Conservation (phyloP, 2,329 filamentous ascomycete genomes). For the Zalaria obscura region DNA sequence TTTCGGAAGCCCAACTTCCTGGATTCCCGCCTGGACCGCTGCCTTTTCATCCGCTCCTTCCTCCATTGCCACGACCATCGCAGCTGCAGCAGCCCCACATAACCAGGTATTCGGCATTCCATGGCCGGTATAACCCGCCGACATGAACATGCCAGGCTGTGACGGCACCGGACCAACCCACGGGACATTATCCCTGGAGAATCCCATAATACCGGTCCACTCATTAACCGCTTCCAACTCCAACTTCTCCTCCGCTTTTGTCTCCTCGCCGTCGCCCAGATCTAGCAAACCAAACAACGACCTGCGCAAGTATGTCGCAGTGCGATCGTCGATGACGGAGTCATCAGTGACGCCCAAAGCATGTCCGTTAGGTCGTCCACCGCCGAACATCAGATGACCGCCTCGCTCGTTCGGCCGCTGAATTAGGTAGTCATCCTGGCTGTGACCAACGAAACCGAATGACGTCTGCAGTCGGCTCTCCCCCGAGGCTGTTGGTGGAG, state of each 20-base stretch:
- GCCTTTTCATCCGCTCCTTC: constrained; percentile 5
- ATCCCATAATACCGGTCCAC: constrained; percentile 76
- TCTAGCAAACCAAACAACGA: constrained; percentile 23
- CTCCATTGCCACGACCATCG: constrained; percentile 37
- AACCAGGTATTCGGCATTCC: constrained; percentile 64
- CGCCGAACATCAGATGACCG: constrained; percentile 56
- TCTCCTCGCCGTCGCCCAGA: constrained; percentile 15
- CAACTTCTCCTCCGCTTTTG: constrained; percentile 15
- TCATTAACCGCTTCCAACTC: constrained; percentile 33
- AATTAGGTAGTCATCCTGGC: constrained; percentile 57
- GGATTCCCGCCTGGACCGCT: constrained; percentile 6
- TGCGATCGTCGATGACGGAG: constrained; percentile 38
- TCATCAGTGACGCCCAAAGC: constrained; percentile 49
- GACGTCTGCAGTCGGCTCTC: constrained; percentile 37
- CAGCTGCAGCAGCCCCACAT: constrained; percentile 48
- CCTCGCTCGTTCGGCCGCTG: constrained; percentile 39
- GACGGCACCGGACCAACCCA: constrained; percentile 57
- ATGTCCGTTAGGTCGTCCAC: constrained; percentile 45
- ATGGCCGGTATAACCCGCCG: constrained; percentile 39
- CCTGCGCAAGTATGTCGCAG: constrained; percentile 41
- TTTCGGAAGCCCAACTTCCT: constrained; percentile 13
- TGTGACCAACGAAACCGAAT: constrained; percentile 49
- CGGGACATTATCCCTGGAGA: constrained; percentile 50
- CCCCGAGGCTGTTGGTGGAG: constrained; percentile 27
- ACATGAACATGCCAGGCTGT: constrained; percentile 18